Evolutionary conservation across 2,329 filamentous ascomycete species (phyloP).

Genomic region (Colletotrichum brevisporum): DNA sequence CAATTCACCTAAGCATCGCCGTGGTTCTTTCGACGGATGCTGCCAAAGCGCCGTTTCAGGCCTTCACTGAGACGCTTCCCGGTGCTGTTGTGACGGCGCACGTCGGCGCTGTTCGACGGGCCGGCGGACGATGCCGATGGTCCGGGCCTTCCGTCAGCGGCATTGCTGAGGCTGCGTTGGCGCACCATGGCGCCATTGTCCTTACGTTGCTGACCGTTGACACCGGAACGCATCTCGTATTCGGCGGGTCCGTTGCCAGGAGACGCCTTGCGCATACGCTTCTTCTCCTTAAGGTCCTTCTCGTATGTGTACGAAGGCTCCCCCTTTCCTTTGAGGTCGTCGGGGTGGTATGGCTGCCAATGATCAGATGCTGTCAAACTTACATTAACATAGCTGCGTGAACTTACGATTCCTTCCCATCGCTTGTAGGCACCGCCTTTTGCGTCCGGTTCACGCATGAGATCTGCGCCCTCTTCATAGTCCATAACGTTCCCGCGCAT

Average conservation of each 20-base stretch:
- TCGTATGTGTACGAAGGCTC: conserved; percentile 83
- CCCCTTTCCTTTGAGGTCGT: conserved; percentile 87
- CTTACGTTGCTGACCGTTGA: conserved; percentile 44
- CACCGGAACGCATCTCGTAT: conserved; percentile 65
- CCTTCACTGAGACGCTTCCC: conserved; percentile 64
- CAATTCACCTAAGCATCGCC: conserved; percentile 19
- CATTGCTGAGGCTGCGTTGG: conserved; percentile 62
- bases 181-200: conserved; percentile 48
- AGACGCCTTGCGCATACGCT: conserved; percentile 49
- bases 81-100: conserved; percentile 57
- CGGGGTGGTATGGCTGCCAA: conserved; percentile 76
- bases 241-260: conserved; percentile 49
- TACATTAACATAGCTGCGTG: neutral
- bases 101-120: conserved; percentile 44
- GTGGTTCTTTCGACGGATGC: conserved; percentile 62
- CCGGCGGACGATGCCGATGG: conserved; percentile 40
- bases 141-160: conserved; percentile 45
- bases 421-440: conserved; percentile 83
- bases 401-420: conserved; percentile 79
- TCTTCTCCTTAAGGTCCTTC: conserved; percentile 74
- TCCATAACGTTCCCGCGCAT: conserved; percentile 77
- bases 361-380: conserved; percentile 17
- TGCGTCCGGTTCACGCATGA: conserved; percentile 81
- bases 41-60: conserved; percentile 68
- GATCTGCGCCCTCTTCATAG: conserved; percentile 88